phyloP scores from a whole-genome alignment of 164 flowering plant species.

The Stephania japonica region DNA sequence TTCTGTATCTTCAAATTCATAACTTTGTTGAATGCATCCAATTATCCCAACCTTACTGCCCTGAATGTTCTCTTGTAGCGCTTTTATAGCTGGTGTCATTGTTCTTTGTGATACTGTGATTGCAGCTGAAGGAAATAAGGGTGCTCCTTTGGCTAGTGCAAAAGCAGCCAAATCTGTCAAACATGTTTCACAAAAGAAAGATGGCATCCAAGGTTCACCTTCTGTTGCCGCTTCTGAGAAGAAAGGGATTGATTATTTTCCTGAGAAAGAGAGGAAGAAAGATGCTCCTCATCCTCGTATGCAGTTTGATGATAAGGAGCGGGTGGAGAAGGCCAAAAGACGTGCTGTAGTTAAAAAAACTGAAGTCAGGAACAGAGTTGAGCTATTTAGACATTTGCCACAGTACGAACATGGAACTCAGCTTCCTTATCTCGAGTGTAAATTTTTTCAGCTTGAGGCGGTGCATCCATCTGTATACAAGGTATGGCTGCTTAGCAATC shows the following conservation, averaged over 20 bases:
- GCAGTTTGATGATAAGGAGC: slow-evolving; percentile 68
- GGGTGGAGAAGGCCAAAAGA: slow-evolving; percentile 88
- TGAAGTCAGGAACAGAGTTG: slow-evolving; percentile 87
- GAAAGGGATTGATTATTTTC: slow-evolving; percentile 56
- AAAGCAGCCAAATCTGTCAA: slow-evolving; percentile 49
- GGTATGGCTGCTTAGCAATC: slow-evolving; percentile 35
- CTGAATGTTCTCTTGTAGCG: too few relatives aligned
- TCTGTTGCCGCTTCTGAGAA: slow-evolving; percentile 46
- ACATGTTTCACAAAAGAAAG: slow-evolving; percentile 45
- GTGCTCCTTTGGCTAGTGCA: slow-evolving; percentile 29
- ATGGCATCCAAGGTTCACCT: slow-evolving; percentile 31
- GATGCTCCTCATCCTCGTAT: slow-evolving; percentile 75
- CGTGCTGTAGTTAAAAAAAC: slow-evolving; percentile 82
- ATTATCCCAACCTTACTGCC: too few relatives aligned
- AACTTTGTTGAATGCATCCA: too few relatives aligned
- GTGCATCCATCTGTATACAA: slow-evolving; percentile 91
- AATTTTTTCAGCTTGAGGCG: slow-evolving; percentile 75
- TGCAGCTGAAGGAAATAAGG: slow-evolving; percentile 44
- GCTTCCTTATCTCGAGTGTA: slow-evolving; percentile 83
- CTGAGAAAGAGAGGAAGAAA: slow-evolving; percentile 83
- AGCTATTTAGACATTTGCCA: slow-evolving; percentile 66
- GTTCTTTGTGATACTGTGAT: slow-evolving; percentile 5
- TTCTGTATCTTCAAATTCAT: too few relatives aligned
- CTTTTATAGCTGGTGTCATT: not conserved
- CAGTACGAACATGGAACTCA: slow-evolving; percentile 94